Evolutionary conservation across 768 basidiomycete species (phyloP), one percentile per base, ranked within the genome.

Genomic region (Pleurotus sapidus): DNA sequence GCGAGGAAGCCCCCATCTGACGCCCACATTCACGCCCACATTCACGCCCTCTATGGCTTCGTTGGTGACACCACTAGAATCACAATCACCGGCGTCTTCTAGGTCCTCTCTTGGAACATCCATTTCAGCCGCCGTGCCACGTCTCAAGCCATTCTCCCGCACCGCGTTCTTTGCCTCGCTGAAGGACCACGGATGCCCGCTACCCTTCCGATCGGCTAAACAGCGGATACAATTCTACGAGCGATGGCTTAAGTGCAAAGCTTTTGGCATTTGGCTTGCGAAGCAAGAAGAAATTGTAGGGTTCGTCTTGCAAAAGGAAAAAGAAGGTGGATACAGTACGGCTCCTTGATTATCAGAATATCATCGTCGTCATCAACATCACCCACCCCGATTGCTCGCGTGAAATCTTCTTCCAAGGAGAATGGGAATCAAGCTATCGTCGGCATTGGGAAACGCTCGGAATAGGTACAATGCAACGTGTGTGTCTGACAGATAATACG

Each of bases 181-280:
- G 23, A 89, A 88, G 63, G 71, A 78, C 1, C 78, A 88, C 64
- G 90, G 91, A 2, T 79, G 84, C 34, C 77, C 86, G 6, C 72
- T 94, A 5, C 90, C 92, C 14, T 94, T 94, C 73, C 84, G 84
- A 59, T 87, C 86, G 12, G 74, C 76, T 6, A 74, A 75, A 46
- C 86, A 84, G 64, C 80, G 84, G 59, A 82, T 73, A 48, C 88
- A 87, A 61, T 94, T 93, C 68, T 72, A 42, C 40, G 57, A 27
- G 27, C 75, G 78, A 50, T 92, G 91, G 86, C 63, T 93, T 40
- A 82, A 85, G 64, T 86, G 85, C 2, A 87, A 88, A 1, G 82
- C 84, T 6, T 94, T 94, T 70, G 91, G 88, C 15, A 60, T 88
- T 40, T 94, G 91, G 91, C 73, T 94, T 24, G 86, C 86, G 9